Conservation (phyloP, 75 land plant genomes). For the Pseudotsuga menziesii region DNA sequence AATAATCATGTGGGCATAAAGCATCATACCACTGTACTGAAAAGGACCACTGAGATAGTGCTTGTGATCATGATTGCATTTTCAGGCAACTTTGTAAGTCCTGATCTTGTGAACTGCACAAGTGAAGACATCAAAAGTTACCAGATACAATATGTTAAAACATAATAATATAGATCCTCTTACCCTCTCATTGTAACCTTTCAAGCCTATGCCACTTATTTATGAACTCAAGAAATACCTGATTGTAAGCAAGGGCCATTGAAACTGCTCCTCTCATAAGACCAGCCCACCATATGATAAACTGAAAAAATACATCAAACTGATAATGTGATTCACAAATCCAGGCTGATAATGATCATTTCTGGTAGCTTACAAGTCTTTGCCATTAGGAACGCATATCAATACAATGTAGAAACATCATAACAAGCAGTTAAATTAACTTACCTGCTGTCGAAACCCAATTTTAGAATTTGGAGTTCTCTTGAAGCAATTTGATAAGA, state of each 20-base stretch:
- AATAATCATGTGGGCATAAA: background rate
- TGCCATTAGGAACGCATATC: background rate
- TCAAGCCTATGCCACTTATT: background rate
- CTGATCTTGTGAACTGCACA: constrained; percentile 70
- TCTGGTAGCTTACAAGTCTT: background rate
- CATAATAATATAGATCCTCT: background rate
- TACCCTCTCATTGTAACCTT: background rate
- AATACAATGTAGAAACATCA: background rate
- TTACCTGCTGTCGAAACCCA: constrained; percentile 62
- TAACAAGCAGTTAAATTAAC: constrained; percentile 6
- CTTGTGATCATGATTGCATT: constrained; percentile 91
- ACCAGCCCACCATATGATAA: constrained; percentile 95
- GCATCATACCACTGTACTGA: constrained; percentile 83
- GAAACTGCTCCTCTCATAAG: constrained; percentile 96
- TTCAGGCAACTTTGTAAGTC: constrained; percentile 38
- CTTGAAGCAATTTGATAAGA: constrained; percentile 52
- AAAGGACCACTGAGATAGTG: constrained; percentile 84
- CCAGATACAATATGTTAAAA: background rate
- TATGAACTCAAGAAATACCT: constrained; percentile 41
- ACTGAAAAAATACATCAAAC: constrained; percentile 24
- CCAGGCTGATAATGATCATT: background rate
- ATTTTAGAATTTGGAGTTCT: constrained; percentile 41
- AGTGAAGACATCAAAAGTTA: background rate
- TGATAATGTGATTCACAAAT: background rate
- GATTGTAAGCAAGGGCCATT: constrained; percentile 88